These are phyloP conservation scores for Novymonas esmeraldas DNA, from an alignment of 208 protist species.

Conservation along the genomic window DNA sequence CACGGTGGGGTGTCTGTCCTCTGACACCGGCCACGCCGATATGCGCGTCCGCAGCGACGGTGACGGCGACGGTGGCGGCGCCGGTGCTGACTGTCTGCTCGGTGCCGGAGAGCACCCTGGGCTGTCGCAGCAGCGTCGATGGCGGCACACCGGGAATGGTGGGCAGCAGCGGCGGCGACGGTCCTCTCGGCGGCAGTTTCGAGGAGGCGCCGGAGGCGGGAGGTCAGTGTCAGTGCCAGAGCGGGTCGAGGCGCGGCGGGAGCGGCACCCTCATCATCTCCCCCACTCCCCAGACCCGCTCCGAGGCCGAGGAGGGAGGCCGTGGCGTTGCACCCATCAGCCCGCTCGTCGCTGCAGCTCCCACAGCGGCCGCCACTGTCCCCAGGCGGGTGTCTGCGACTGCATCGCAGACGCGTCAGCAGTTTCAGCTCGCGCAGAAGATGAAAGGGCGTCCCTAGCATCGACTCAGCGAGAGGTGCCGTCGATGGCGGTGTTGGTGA, in stretches of 20 bases:
- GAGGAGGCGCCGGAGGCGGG: background rate
- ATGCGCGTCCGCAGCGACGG: background rate
- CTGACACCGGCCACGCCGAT: background rate
- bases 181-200: background rate
- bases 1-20: background rate
- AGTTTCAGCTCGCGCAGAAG: slow-evolving; percentile 8
- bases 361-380: background rate
- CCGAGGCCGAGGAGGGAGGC: background rate
- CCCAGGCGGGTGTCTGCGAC: background rate
- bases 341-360: background rate
- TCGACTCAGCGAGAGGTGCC: background rate
- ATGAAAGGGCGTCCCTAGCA: slow-evolving; percentile 4
- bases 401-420: slow-evolving; percentile 12
- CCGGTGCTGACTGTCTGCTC: background rate
- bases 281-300: no score
- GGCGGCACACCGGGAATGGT: slow-evolving; percentile 4
- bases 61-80: background rate
- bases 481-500: background rate
- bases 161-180: slow-evolving; percentile 3
- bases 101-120: slow-evolving; percentile 7
- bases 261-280: no score
- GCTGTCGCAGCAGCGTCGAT: slow-evolving; percentile 6
- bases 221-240: background rate
- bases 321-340: background rate
- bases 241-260: no score